Evolutionary conservation across 148 eudicot genomes (phyloP), one percentile per base, ranked within the genome.

Genomic region (Talinum fruticosum): DNA sequence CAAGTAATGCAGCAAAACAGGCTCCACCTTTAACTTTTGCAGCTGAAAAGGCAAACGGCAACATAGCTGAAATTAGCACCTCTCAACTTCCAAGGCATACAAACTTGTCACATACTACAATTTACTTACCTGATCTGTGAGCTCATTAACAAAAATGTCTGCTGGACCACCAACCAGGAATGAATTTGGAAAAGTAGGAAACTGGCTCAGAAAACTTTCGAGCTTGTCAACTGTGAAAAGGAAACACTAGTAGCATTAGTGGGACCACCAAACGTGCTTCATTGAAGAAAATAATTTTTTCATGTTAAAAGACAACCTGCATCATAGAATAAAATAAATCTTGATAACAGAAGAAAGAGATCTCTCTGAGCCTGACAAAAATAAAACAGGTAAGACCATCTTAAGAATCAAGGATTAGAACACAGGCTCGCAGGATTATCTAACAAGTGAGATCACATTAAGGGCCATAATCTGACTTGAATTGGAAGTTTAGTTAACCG

Each of bases 11-110:
- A 95, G 85, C 83, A 95, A 83, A 66, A 92, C 99, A 10, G 99
- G 99, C 86, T 95, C 99, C 85, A 95, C 97, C 85, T 92, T 95
- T 74, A 95, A 79, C 77, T 88, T 95, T 81, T 89, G 94, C 85
- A 95, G 92, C 99, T 95, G 90, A 66, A 66, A 45, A 75, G 38
- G 37, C 68, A 86, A 49, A 26, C 37, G 82, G 41, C 69, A 62
- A 71, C 34, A 51, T 15, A 49, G 53, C 10, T 61, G 21, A 38
- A 28, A 64, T 76, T 44, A 67, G 74, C 16, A 34, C 21, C 62
- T 45, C 24, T 38, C n/a, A 35, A 45, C 53, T 64, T 54, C n/a
- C 75, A 75, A 78, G 30, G 19, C 14, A 4, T 61, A 66, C 49
- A 54, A 36, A 73, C 24, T 41, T 28, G 24, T 12, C 54, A 64